Evolutionary conservation across 441 rosid genomes (phyloP).

Genomic region (Metrosideros polymorpha): DNA sequence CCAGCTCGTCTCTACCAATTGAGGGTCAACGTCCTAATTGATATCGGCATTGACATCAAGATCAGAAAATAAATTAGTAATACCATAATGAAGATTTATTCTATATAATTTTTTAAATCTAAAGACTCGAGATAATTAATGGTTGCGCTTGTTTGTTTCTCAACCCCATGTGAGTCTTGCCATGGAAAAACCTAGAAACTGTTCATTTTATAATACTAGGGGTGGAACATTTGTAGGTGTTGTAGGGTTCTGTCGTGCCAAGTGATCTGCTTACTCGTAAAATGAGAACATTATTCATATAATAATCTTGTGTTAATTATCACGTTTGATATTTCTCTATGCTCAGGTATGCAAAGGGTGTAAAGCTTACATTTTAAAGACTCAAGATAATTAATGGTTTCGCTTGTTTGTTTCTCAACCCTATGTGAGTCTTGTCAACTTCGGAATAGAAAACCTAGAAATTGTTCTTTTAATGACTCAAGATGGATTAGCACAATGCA

Average conservation of each 20-base stretch:
- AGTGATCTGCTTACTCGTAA: neutral
- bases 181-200: neutral
- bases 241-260: neutral
- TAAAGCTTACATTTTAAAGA: neutral
- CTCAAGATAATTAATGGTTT: neutral
- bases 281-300: neutral
- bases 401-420: neutral
- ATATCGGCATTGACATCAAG: neutral
- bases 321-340: neutral
- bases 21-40: neutral
- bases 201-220: neutral
- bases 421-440: neutral
- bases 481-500: neutral
- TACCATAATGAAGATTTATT: neutral
- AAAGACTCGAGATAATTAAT: neutral
- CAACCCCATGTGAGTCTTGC: neutral
- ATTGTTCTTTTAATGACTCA: neutral
- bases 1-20: neutral
- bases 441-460: neutral
- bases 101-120: neutral
- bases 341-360: neutral
- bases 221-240: neutral
- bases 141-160: neutral
- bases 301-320: neutral
- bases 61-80: neutral